Conservation (phyloP, 306 rosid species). For the Pterocarpus macrocarpus region DNA sequence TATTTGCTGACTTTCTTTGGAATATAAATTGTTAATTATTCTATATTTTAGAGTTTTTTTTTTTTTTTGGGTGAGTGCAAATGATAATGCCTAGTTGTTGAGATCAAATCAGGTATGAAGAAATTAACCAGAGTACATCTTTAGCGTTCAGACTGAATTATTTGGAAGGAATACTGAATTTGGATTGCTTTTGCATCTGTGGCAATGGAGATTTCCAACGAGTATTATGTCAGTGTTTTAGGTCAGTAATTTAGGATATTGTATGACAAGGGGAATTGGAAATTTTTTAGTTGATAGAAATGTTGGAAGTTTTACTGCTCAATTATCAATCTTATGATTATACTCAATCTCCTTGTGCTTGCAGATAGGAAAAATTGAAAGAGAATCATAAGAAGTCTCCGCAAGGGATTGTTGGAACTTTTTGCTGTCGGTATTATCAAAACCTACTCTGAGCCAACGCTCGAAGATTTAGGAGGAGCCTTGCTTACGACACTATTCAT, state of each 20-base stretch:
- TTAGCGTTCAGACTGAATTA: neutral
- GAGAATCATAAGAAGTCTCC: neutral
- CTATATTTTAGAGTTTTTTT: no score
- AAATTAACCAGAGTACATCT: neutral
- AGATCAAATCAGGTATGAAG: neutral
- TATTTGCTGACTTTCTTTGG: no score
- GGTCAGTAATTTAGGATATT: neutral
- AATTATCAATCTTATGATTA: neutral
- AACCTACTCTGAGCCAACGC: neutral
- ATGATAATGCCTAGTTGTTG: neutral
- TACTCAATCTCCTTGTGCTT: neutral
- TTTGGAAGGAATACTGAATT: neutral
- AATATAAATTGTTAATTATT: neutral
- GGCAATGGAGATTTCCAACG: neutral
- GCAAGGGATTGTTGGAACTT: neutral
- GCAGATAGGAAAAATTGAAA: neutral
- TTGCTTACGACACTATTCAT: neutral
- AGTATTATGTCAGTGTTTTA: no score
- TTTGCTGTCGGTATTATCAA: neutral
- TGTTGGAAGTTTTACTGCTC: neutral
- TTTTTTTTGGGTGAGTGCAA: no score
- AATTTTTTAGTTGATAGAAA: neutral
- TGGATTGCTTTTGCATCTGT: neutral
- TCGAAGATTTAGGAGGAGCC: neutral
- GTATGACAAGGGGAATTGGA: neutral